phyloP scores from a whole-genome alignment of 495 filamentous ascomycete species.

The Aspergillus avenaceus region DNA sequence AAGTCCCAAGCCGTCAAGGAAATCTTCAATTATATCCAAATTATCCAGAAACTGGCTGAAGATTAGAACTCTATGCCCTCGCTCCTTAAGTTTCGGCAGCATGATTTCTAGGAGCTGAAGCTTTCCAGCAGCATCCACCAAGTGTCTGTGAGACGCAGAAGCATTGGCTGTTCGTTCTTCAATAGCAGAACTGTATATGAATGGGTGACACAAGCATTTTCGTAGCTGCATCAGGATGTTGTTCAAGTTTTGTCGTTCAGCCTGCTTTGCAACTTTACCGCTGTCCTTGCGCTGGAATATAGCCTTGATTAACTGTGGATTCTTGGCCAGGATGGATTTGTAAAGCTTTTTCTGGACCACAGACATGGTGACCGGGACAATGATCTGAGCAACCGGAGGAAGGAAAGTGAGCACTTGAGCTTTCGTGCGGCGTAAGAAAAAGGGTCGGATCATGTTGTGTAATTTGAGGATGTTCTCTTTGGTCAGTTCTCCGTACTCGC shows the following conservation, averaged over 20 bases:
- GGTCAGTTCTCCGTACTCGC: slow-evolving; percentile 67
- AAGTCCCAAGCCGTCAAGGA: slow-evolving; percentile 67
- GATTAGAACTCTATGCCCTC: slow-evolving; percentile 89
- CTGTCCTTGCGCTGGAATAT: slow-evolving; percentile 64
- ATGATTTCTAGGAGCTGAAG: slow-evolving; percentile 81
- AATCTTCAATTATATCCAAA: slow-evolving; percentile 88
- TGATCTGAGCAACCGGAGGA: slow-evolving; percentile 90
- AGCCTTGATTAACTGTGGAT: slow-evolving; percentile 80
- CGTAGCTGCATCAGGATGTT: slow-evolving; percentile 96
- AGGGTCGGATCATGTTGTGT: slow-evolving; percentile 81
- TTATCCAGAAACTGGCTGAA: slow-evolving; percentile 95
- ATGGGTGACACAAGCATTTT: slow-evolving; percentile 93
- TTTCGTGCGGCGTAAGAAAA: slow-evolving; percentile 82
- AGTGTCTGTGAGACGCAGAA: slow-evolving; percentile 61
- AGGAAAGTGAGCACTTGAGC: slow-evolving; percentile 82
- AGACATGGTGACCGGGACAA: slow-evolving; percentile 89
- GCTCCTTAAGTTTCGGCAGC: slow-evolving; percentile 81
- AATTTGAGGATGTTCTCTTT: slow-evolving; percentile 75
- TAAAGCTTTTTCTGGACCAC: slow-evolving; percentile 90
- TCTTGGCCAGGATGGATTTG: slow-evolving; percentile 87
- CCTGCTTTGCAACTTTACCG: slow-evolving; percentile 45
- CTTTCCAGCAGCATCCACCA: slow-evolving; percentile 90
- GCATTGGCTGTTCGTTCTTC: slow-evolving; percentile 65
- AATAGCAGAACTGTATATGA: slow-evolving; percentile 83
- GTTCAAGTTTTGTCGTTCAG: slow-evolving; percentile 73